Evolutionary conservation across 108 stramenopile species (phyloP), one percentile per base, ranked within the genome.

Genomic region (Cylindrotheca fusiformis): DNA sequence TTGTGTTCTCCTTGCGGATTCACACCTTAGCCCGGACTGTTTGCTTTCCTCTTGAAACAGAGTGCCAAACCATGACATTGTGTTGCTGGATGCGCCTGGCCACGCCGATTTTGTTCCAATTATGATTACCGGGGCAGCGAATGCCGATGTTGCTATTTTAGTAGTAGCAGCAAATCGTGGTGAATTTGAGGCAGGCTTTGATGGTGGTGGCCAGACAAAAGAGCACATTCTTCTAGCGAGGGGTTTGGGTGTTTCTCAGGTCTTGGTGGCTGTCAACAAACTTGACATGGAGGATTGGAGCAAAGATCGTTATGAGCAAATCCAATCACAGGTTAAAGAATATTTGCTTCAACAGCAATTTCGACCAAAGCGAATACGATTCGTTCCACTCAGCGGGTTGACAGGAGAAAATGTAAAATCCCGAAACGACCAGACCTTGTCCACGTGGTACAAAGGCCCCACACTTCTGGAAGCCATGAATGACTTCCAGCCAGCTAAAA

Each of bases 41-140:
- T 52, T 19, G 19, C 1, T 52, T 14, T 52, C 20, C 10, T 20
- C 1, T 52, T 52, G 51, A 49, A n/a, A 62, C 64, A 56, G 54
- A 18, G 47, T 89, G 27, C 78, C 90, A 55, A 90, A 90, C 68
- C 94, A 82, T 82, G 77, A 93, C 66, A 93, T 91, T 72, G 95
- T 97, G 48, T 70, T 98, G 52, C 95, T 97, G 67, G 99, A 99
- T 77, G 90, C 95, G 48, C 99, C 99, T 5, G 99, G 99, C 3
- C 97, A 98, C 72, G 75, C 84, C 3, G 95, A 92, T 64, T 95
- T 92, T 71, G 84, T 97, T 32, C 91, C 91, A 76, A 94, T 96
- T 73, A 98, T 97, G 95, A 98, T 99, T 72, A 97, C 98, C 30
- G 99, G 99, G 23, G 96, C 99, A 22, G 96, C 93, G 59, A 88